Evolutionary conservation across 441 rosid genomes (phyloP).

Genomic region (Biscutella laevigata): DNA sequence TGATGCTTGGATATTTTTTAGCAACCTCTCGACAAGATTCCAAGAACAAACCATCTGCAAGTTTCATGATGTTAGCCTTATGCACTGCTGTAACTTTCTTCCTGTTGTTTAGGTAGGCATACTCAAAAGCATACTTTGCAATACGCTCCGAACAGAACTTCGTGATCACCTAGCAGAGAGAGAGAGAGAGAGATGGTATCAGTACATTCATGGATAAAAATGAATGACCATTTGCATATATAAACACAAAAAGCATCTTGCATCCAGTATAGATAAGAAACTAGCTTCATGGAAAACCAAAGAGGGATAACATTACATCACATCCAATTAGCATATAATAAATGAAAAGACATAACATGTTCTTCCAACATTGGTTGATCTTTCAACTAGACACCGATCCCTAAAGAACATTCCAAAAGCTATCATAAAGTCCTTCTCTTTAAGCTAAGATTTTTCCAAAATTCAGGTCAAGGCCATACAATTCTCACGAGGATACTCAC

Average conservation of each 20-base stretch:
- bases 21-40: constrained; percentile 94
- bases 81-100: constrained; percentile 96
- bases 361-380: background rate
- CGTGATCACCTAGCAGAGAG: constrained; percentile 85
- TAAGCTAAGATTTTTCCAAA: constrained; percentile 7
- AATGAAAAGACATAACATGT: background rate
- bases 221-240: background rate
- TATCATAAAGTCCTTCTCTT: background rate
- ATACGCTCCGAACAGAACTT: constrained; percentile 96
- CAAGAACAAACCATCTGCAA: constrained; percentile 92
- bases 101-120: constrained; percentile 92
- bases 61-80: constrained; percentile 95
- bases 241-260: background rate
- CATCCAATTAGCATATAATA: background rate
- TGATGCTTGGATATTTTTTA: constrained; percentile 69
- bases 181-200: constrained; percentile 47
- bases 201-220: constrained; percentile 5
- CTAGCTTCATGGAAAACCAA: background rate
- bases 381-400: background rate
- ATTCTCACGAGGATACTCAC: constrained; percentile 36
- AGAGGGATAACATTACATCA: background rate
- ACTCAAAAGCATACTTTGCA: constrained; percentile 93
- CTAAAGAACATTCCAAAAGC: background rate
- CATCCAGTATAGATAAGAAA: background rate
- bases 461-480: background rate